Base-by-base conservation (phyloP, 345 rosid species). In the Conringia planisiliqua region DNA sequence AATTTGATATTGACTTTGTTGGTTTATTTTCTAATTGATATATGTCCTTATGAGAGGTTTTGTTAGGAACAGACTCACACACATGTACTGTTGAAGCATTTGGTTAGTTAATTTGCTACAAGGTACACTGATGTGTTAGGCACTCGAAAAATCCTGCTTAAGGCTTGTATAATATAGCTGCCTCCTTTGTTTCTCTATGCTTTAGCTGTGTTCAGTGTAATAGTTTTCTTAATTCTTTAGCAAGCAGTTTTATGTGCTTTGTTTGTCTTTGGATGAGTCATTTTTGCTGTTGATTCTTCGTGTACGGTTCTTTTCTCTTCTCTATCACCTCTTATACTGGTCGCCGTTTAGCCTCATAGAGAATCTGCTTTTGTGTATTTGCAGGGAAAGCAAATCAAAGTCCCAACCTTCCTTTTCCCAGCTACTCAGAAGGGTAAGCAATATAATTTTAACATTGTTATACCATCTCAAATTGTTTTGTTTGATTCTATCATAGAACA, bases 1-100 rank as follows among this genome's bases (percentile, higher is more conserved):
- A 52, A 29, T 27, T 65, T 56, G 58, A 57, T 42, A 24, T 71
- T 55, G 10, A n/a, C 36, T 18, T 50, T 35, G 24, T 39, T 38
- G 26, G 30, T 13, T 59, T 67, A 1, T 68, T 18, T 4, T 11
- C 30, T 56, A 35, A 35, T 61, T 51, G 59, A 56, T 40, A 44
- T 73, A 20, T 24, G n/a, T 7, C 1, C 36, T 79, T 63, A 26
- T 61, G 40, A 62, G 82, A 95, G 99, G 99, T 95, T 68, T 74
- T 95, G 70, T 52, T 95, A 62, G 99, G 99, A 62, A 92, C 98
- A 17, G 99, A 95, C 55, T 95, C 99, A 12, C 98, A 95, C 83
- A 92, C 99, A 10, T 95, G 99, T 72, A 95, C 97, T 60, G 97
- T 96, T 48, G 99, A 94, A 81, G 98, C 99, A 58, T 95, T 95